Conservation (phyloP, 1,284 basidiomycete genomes). For the Heterobasidion irregulare region DNA sequence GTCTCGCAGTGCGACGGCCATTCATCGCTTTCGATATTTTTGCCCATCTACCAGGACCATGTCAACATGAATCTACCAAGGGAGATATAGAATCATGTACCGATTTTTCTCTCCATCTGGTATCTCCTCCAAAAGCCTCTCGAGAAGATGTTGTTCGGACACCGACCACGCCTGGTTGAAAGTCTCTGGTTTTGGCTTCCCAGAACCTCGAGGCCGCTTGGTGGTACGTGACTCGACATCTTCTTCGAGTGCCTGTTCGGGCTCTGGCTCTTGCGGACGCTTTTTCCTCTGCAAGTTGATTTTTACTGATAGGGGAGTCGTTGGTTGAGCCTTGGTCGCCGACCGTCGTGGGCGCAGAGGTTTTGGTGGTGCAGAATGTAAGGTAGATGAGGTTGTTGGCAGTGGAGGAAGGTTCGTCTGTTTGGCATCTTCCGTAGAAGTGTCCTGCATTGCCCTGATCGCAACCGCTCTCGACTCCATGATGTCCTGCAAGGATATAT, state of each 20-base stretch:
- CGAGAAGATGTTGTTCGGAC: conserved; percentile 67
- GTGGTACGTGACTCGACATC: neutral
- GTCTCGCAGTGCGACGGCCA: conserved; percentile 63
- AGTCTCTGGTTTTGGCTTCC: conserved; percentile 44
- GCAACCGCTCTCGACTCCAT: neutral
- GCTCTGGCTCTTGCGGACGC: conserved; percentile 3
- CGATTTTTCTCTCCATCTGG: conserved; percentile 70
- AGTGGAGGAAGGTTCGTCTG: neutral
- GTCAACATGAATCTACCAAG: neutral
- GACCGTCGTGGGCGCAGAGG: neutral
- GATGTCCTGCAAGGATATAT: conserved; percentile 25
- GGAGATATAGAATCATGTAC: conserved; percentile 25
- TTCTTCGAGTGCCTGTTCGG: neutral
- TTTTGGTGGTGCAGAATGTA: neutral
- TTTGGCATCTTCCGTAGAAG: neutral
- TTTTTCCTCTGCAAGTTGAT: neutral
- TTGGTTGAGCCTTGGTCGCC: neutral
- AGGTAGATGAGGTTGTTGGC: neutral
- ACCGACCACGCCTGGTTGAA: conserved; percentile 73
- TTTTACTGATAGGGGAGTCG: neutral
- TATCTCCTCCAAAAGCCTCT: conserved; percentile 62
- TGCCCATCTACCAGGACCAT: conserved; percentile 45
- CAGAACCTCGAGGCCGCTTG: neutral
- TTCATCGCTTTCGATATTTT: conserved; percentile 76
- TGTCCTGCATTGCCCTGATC: neutral